Conservation (phyloP, 306 rosid genomes). For the Cucumis melo region DNA sequence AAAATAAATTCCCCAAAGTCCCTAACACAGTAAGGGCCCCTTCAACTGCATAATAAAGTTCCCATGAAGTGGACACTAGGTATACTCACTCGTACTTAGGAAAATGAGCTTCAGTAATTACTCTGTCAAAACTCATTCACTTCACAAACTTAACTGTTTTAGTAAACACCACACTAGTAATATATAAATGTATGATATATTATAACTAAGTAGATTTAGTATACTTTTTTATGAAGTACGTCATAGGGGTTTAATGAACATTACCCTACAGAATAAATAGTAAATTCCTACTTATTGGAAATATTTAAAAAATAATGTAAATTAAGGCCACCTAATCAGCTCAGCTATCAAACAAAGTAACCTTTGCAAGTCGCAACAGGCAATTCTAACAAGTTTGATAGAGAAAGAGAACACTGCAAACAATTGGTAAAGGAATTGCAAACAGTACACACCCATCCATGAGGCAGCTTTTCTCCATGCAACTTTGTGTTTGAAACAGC, state of each 20-base stretch:
- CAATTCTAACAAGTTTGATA: not conserved
- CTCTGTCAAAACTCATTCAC: not conserved
- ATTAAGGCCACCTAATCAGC: not conserved
- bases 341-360: not conserved
- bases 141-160: not conserved
- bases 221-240: not conserved
- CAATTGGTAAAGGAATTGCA: not conserved
- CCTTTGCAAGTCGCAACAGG: not conserved
- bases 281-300: not conserved
- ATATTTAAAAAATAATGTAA: not conserved
- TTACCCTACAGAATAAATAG: not conserved
- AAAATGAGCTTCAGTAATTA: not conserved
- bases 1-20: not conserved
- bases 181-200: not conserved
- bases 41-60: not conserved
- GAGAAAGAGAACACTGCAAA: not conserved
- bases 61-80: not conserved
- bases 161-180: not conserved
- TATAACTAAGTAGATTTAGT: not conserved
- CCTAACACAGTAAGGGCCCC: not conserved
- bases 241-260: not conserved
- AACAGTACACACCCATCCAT: conserved; percentile 68
- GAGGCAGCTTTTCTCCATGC: conserved; percentile 37
- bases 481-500: conserved; percentile 24
- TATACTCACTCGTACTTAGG: not conserved